Conservation (phyloP, 352 stramenopile genomes). For the Phytophthora fragariaefolia region DNA sequence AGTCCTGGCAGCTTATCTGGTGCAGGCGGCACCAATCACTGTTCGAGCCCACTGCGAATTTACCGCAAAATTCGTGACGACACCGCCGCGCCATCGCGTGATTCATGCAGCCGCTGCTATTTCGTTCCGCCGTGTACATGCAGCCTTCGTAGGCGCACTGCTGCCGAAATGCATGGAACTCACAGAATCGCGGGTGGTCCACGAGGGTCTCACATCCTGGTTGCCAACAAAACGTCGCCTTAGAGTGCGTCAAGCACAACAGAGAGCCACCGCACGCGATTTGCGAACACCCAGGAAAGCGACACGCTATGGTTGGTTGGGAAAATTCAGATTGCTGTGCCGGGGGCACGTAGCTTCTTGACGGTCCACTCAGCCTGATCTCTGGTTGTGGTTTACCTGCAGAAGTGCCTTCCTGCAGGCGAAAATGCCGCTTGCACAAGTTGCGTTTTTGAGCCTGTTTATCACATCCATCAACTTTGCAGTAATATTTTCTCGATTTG, state of each 20-base stretch:
- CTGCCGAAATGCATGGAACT: constrained; percentile 55
- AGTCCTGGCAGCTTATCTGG: constrained; percentile 52
- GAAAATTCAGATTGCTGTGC: constrained; percentile 8
- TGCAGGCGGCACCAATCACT: constrained; percentile 57
- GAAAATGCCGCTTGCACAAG: constrained; percentile 73
- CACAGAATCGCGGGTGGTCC: constrained; percentile 57
- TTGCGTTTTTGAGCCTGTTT: constrained; percentile 72
- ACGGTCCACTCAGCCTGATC: constrained; percentile 3
- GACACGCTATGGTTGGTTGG: constrained; percentile 29
- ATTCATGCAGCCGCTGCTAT: constrained; percentile 51
- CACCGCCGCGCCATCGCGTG: constrained; percentile 55
- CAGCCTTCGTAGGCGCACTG: constrained; percentile 71
- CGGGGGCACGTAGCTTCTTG: constrained; percentile 4
- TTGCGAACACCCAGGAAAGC: constrained; percentile 56
- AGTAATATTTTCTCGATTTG: constrained; percentile 75
- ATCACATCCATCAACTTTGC: constrained; percentile 60
- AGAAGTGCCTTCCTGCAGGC: constrained; percentile 37
- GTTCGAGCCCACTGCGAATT: constrained; percentile 52
- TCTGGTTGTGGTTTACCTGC: constrained; percentile 20
- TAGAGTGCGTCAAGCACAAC: constrained; percentile 58
- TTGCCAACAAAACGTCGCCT: constrained; percentile 67
- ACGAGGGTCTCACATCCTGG: constrained; percentile 71
- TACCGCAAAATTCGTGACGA: constrained; percentile 66
- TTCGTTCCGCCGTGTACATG: constrained; percentile 39
- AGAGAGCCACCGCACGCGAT: constrained; percentile 20